These are phyloP conservation scores for Rhododendron griersonianum DNA, from an alignment of 148 eudicot species.

Conservation along the genomic window DNA sequence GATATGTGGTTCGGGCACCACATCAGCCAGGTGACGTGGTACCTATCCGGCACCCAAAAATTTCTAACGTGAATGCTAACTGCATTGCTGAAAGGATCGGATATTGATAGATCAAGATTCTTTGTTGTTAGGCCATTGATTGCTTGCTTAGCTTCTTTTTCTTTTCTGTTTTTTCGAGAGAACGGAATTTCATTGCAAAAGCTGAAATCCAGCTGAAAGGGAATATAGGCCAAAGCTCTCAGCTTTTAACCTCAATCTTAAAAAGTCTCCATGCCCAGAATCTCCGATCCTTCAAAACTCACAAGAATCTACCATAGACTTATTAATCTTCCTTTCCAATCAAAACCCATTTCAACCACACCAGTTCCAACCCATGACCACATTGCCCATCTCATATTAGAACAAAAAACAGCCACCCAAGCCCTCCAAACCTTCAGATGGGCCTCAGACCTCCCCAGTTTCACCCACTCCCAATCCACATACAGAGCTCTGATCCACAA, in stretches of 20 bases:
- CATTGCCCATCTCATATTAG: slow-evolving; percentile 64
- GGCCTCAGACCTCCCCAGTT: slow-evolving; percentile 78
- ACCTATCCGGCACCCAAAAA: too few species aligned
- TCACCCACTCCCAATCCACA: slow-evolving; percentile 66
- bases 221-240: background rate
- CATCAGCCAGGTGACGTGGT: too few species aligned
- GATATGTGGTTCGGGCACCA: too few species aligned
- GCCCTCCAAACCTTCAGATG: slow-evolving; percentile 83
- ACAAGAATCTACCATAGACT: background rate
- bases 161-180: too few species aligned
- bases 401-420: slow-evolving; percentile 54
- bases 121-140: too few species aligned
- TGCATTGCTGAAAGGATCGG: too few species aligned
- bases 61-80: too few species aligned
- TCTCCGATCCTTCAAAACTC: slow-evolving; percentile 14
- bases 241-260: background rate
- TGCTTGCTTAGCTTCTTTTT: too few species aligned
- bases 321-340: slow-evolving; percentile 14
- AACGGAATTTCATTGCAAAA: too few species aligned
- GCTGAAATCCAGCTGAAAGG: too few species aligned
- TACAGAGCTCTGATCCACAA: slow-evolving; percentile 73
- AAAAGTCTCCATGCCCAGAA: slow-evolving; percentile 16
- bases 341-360: slow-evolving; percentile 35
- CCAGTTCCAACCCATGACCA: slow-evolving; percentile 58
- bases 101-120: too few species aligned